Percentiles rank a stretch among this genome's conserved stretches.
phyloP scores from a whole-genome alignment of 2,329 filamentous ascomycete species.

The Aspergillus udagawae region DNA sequence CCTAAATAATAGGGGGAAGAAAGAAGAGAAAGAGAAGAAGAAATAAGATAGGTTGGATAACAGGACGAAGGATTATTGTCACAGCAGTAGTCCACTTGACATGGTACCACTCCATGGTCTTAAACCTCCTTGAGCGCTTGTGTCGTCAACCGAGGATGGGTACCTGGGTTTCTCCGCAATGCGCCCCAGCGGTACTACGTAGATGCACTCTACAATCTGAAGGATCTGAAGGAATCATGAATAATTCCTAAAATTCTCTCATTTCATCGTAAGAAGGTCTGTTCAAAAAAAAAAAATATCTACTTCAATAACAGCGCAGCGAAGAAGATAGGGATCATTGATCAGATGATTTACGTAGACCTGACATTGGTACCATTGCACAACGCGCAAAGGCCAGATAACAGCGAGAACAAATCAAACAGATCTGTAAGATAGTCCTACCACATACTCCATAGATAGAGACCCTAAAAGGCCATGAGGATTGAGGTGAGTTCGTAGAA shows the following conservation, averaged over 20 bases:
- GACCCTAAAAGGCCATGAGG: background rate
- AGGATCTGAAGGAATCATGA: background rate
- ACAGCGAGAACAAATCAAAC: background rate
- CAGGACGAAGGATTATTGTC: constrained; percentile 1
- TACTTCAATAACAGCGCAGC: background rate
- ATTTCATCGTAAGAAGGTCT: background rate
- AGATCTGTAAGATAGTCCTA: background rate
- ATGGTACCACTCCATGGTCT: constrained; percentile 1
- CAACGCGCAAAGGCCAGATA: background rate
- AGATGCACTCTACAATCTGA: background rate
- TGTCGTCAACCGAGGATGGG: constrained; percentile 13
- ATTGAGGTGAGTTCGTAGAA: background rate
- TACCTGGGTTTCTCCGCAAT: background rate
- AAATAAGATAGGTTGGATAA: background rate
- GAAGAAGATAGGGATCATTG: background rate
- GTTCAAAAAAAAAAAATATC: background rate
- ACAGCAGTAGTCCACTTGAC: background rate
- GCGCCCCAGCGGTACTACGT: background rate
- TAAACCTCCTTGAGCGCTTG: constrained; percentile 6
- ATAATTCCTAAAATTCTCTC: background rate
- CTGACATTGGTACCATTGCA: background rate
- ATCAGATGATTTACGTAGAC: background rate
- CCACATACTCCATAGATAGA: background rate
- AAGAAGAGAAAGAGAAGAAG: constrained; percentile 5
- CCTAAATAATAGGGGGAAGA: constrained; percentile 11